Conservation (phyloP, 106 monocot genomes). For the Platanthera guangdongensis region DNA sequence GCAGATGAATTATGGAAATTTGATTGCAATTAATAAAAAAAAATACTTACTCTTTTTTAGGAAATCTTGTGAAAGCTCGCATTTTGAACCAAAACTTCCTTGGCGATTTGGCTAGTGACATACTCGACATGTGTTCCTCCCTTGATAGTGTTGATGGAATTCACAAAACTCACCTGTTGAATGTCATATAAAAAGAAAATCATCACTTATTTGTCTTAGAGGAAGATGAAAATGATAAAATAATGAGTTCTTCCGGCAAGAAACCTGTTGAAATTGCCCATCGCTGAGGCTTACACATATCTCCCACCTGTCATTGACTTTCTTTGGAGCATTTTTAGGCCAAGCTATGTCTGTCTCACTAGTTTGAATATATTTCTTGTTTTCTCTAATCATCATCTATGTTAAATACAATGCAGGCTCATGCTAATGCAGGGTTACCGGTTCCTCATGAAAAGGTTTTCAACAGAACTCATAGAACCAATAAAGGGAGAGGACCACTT, state of each 20-base stretch:
- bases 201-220: not conserved
- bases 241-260: not conserved
- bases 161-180: slow-evolving; percentile 89
- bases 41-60: slow-evolving; percentile 67
- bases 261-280: slow-evolving; percentile 97
- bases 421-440: too few species aligned
- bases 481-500: too few species aligned
- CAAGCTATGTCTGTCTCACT: too few species aligned
- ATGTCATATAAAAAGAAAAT: not conserved
- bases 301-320: slow-evolving; percentile 91
- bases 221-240: not conserved
- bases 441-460: too few species aligned
- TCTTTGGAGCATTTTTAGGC: slow-evolving; percentile 10
- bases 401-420: too few species aligned
- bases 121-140: slow-evolving; percentile 97
- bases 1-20: not conserved
- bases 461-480: too few species aligned
- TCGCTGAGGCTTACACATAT: slow-evolving; percentile 80
- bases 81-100: slow-evolving; percentile 90
- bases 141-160: slow-evolving; percentile 79
- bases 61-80: slow-evolving; percentile 77
- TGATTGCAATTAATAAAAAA: not conserved
- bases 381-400: too few species aligned
- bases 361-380: too few species aligned
- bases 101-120: slow-evolving; percentile 87